These are phyloP conservation scores for Saccharomyces mikatae DNA, from an alignment of 805 yeast species.

Conservation along the genomic window DNA sequence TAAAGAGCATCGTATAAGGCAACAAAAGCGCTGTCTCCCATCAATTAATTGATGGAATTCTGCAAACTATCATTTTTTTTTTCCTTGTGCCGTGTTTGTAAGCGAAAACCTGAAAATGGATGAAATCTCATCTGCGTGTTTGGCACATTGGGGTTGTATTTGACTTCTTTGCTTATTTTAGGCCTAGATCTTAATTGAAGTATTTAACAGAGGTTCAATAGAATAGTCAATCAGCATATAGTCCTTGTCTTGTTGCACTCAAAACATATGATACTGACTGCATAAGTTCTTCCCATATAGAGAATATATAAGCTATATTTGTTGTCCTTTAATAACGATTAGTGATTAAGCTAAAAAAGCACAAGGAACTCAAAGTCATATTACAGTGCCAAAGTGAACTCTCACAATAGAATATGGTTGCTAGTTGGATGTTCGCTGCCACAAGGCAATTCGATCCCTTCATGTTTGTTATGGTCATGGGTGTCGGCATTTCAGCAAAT, in stretches of 20 bases:
- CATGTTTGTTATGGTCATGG: constrained; percentile 77
- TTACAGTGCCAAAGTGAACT: not conserved
- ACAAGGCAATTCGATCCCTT: constrained; percentile 38
- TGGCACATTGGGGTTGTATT: not conserved
- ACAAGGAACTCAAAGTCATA: not conserved
- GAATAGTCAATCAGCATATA: not conserved
- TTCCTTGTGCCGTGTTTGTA: not conserved
- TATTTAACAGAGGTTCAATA: not conserved
- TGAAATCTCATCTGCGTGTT: not conserved
- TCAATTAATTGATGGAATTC: not conserved
- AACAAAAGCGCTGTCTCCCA: not conserved
- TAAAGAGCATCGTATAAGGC: not conserved
- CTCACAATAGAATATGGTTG: not conserved
- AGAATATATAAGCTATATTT: not conserved
- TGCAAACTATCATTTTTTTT: not conserved
- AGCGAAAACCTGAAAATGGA: not conserved
- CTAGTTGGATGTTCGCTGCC: not conserved
- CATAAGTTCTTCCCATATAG: not conserved
- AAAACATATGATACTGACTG: not conserved
- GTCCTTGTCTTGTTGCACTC: not conserved
- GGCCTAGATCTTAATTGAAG: not conserved
- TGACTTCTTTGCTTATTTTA: not conserved
- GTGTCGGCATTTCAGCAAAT: constrained; percentile 64
- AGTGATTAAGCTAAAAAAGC: not conserved
- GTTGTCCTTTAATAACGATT: not conserved